Evolutionary conservation across 2,329 filamentous ascomycete species (phyloP).

Genomic region (Neofusicoccum kwambonambiense): DNA sequence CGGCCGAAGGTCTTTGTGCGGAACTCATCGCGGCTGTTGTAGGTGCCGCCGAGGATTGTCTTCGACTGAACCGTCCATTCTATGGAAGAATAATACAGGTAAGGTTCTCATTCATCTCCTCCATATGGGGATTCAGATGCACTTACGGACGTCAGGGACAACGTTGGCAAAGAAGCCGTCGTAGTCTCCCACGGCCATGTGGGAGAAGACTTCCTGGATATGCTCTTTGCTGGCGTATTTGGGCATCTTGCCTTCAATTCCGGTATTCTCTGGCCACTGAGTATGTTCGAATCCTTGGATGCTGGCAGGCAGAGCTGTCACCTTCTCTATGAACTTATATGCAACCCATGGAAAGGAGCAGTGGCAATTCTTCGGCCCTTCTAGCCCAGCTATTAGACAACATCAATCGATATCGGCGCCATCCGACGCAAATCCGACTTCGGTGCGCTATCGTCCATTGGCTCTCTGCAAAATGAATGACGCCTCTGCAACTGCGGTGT

Average conservation of each 20-base stretch:
- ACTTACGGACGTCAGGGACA: neutral
- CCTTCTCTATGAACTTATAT: neutral
- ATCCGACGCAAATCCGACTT: neutral
- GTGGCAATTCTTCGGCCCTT: neutral
- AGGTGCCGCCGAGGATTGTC: neutral
- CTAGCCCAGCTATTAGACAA: neutral
- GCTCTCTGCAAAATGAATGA: neutral
- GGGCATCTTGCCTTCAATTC: neutral
- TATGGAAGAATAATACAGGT: neutral
- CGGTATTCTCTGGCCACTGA: neutral
- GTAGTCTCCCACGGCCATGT: neutral
- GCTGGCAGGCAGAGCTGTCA: neutral
- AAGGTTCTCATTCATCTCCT: too few species aligned
- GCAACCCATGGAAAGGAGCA: too few species aligned
- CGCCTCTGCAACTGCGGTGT: too few species aligned
- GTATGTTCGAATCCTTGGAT: neutral
- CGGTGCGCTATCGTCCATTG: neutral
- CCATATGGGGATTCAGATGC: too few species aligned
- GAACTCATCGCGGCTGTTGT: neutral
- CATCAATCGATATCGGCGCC: neutral
- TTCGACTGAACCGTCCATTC: neutral
- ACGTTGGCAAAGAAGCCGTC: slow-evolving; percentile 2
- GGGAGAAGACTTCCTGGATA: neutral
- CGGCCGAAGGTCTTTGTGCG: neutral
- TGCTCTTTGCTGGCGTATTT: neutral